Evolutionary conservation across 148 eudicot genomes (phyloP), one percentile per base, ranked within the genome.

Genomic region (Heliosperma pusillum): DNA sequence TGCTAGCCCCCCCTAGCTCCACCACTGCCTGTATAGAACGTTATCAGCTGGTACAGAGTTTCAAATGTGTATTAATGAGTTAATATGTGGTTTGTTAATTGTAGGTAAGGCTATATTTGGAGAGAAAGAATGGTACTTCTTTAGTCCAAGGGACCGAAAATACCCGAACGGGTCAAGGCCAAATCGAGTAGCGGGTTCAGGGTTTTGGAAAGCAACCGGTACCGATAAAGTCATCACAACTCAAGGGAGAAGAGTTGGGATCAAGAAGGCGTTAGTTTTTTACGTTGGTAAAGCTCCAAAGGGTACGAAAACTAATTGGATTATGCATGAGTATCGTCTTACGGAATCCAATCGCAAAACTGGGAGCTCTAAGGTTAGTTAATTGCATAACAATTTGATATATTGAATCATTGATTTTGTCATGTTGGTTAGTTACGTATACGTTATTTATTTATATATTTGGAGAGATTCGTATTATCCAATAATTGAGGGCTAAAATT

Each of bases 201-300:
- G 97, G 3, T 92, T 90, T 20, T 90, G 97, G 97, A 92, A 89
- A 58, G 92, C 95, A 0, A 91, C 94, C 11, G 95, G 97, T 33
- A 88, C 93, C 0, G 97, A 92, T 80, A 92, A 92, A 76, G 12
- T 84, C 0, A 87, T 92, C 12, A 85, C 74, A 0, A 83, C 82
- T 0, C 79, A 81, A 47, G 89, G 93, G 5, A 78, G 82, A 25
- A 82, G 76, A 56, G 91, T 92, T 1, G 97, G 97, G 3, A 86
- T 90, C 3, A 92, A 92, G 68, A 92, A 92, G 73, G 89, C 96
- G 7, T 82, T 92, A 1, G 97, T 92, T 21, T 92, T 90, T 29
- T 90, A 90, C 26, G 68, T 81, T 0, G 97, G 96, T 3, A 93
- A 89, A 75, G 89, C 97, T 0, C 97, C 97, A 0, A 90, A 87